These are phyloP conservation scores for Eutrema heterophyllum DNA, from an alignment of 345 rosid species.

Conservation along the genomic window DNA sequence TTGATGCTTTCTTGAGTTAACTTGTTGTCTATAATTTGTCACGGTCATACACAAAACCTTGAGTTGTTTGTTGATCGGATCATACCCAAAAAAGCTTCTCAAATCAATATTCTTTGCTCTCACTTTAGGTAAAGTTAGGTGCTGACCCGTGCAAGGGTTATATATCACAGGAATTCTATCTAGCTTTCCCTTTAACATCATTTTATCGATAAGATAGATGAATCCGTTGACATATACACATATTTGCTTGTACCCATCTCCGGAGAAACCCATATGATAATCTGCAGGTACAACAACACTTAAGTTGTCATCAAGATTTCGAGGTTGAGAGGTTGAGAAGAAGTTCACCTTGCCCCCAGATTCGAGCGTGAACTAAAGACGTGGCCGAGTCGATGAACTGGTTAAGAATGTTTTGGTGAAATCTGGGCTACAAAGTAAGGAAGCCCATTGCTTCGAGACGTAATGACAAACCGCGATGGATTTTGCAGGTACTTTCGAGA, in stretches of 20 bases:
- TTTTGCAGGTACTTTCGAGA: not conserved
- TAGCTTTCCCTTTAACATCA: not conserved
- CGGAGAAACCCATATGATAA: not conserved
- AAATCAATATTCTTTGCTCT: not conserved
- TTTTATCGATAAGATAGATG: not conserved
- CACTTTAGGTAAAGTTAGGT: not conserved
- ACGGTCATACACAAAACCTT: not conserved
- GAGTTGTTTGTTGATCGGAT: not conserved
- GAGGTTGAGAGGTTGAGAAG: not conserved
- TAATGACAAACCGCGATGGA: not conserved
- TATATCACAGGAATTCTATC: not conserved
- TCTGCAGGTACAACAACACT: not conserved
- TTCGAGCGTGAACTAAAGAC: not conserved
- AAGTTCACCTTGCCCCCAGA: not conserved
- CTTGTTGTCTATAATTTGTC: not conserved
- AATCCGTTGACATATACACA: not conserved
- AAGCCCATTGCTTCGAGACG: not conserved
- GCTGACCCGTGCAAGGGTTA: not conserved
- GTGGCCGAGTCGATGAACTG: not conserved
- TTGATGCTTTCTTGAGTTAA: not conserved
- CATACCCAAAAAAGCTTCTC: not conserved
- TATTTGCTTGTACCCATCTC: not conserved
- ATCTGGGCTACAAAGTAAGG: not conserved
- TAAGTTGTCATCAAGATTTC: not conserved
- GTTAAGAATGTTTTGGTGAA: not conserved